Evolutionary conservation across 768 basidiomycete genomes (phyloP).

Genomic region (Lentinula guzmanii): DNA sequence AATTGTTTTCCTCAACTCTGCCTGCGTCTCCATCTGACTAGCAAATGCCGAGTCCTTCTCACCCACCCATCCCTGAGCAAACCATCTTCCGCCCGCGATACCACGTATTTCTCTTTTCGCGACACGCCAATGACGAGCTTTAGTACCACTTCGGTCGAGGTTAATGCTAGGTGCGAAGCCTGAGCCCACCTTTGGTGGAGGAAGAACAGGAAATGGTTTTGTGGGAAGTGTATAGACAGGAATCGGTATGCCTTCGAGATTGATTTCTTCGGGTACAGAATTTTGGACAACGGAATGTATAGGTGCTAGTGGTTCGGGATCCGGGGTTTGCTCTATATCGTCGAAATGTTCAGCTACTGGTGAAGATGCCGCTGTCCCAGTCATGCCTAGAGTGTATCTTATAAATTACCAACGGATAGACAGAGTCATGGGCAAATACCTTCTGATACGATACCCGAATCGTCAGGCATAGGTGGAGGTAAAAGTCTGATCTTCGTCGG

Average conservation of each 20-base stretch:
- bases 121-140: slow-evolving; percentile 66
- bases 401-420: slow-evolving; percentile 5
- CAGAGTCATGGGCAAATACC: slow-evolving; percentile 27
- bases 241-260: slow-evolving; percentile 53
- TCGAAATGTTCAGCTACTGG: slow-evolving; percentile 50
- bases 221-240: slow-evolving; percentile 75
- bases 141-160: slow-evolving; percentile 55
- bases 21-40: slow-evolving; percentile 22
- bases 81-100: slow-evolving; percentile 82
- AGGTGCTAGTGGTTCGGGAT: slow-evolving; percentile 37
- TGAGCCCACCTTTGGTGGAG: slow-evolving; percentile 60
- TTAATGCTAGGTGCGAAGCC: slow-evolving; percentile 65
- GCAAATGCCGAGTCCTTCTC: slow-evolving; percentile 72
- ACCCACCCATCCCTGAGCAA: slow-evolving; percentile 76
- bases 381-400: slow-evolving; percentile 36
- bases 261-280: slow-evolving; percentile 33
- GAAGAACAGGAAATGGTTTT: slow-evolving; percentile 81
- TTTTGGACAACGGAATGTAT: slow-evolving; percentile 15
- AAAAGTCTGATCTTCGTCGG: not conserved
- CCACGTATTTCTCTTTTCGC: slow-evolving; percentile 76
- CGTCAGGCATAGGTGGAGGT: slow-evolving; percentile 20
- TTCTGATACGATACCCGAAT: slow-evolving; percentile 55
- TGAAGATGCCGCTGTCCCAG: slow-evolving; percentile 70
- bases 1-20: slow-evolving; percentile 20
- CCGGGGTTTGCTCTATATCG: slow-evolving; percentile 35